A percentile compares a stretch with the other conserved stretches of the same genome.
phyloP scores from a whole-genome alignment of 768 basidiomycete species.

The Mycena amicta region DNA sequence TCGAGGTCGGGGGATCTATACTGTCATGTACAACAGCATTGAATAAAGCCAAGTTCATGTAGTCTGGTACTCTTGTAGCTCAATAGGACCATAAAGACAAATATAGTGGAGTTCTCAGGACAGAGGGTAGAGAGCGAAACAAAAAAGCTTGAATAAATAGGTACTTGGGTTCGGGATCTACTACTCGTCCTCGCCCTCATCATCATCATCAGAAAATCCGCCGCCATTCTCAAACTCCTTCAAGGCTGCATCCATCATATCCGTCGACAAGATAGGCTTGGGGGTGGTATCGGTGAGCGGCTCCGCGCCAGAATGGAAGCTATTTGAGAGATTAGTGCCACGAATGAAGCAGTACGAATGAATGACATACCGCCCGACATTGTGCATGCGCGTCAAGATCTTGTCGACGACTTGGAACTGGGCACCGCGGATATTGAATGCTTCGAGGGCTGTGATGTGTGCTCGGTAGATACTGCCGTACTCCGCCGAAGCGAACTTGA shows the following conservation, averaged over 20 bases:
- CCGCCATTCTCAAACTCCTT: background rate
- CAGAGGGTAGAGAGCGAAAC: too few relatives aligned
- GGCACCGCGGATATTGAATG: constrained; percentile 13
- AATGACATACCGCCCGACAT: constrained; percentile 12
- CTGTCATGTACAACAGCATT: background rate
- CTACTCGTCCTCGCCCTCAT: background rate
- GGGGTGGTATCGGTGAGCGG: background rate
- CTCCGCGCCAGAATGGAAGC: constrained; percentile 7
- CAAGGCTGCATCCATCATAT: background rate
- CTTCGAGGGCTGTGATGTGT: constrained; percentile 12
- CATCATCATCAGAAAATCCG: background rate
- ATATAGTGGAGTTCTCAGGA: too few relatives aligned
- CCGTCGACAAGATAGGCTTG: background rate
- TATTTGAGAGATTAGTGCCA: background rate
- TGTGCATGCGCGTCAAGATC: constrained; percentile 5
- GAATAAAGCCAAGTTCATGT: background rate
- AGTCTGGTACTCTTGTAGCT: background rate
- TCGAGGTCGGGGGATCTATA: background rate
- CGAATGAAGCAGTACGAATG: too few relatives aligned
- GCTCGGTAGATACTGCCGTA: constrained; percentile 22
- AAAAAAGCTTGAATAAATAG: background rate
- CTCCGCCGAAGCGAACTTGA: constrained; percentile 17
- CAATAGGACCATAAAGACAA: background rate
- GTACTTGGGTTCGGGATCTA: background rate
- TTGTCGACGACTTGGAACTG: background rate